phyloP scores from a whole-genome alignment of 225 moss, liverwort and hornwort species.

The Thuidium tamariscinum region DNA sequence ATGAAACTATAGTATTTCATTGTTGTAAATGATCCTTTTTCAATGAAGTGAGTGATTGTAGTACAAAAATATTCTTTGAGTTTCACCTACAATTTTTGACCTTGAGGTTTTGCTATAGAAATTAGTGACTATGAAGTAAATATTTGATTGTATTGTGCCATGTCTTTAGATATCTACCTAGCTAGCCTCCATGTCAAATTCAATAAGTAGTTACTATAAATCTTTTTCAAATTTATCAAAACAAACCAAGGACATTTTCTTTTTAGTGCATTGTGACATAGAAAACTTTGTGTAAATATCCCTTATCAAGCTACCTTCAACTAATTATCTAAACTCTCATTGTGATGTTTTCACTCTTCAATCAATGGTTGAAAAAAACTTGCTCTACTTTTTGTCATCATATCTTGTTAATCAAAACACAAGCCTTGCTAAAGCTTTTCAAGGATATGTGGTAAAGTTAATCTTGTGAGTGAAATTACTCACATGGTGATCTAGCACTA shows the following conservation, averaged over 20 bases:
- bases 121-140: background rate
- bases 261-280: background rate
- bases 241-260: too few species aligned
- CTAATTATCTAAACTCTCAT: too few species aligned
- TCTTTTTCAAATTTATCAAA: background rate
- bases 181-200: background rate
- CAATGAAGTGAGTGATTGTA: background rate
- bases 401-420: background rate
- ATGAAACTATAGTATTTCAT: background rate
- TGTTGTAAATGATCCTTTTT: background rate
- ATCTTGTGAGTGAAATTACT: background rate
- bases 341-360: background rate
- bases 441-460: background rate
- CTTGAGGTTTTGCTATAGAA: background rate
- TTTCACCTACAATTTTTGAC: background rate
- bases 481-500: background rate
- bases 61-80: accelerated
- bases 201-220: background rate
- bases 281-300: background rate
- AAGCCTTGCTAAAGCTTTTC: background rate
- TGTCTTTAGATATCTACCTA: background rate
- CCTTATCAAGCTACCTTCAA: background rate
- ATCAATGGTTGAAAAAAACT: background rate
- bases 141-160: background rate
- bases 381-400: background rate